Conservation (phyloP, 768 basidiomycete genomes). For the Agaricus subrufescens region DNA sequence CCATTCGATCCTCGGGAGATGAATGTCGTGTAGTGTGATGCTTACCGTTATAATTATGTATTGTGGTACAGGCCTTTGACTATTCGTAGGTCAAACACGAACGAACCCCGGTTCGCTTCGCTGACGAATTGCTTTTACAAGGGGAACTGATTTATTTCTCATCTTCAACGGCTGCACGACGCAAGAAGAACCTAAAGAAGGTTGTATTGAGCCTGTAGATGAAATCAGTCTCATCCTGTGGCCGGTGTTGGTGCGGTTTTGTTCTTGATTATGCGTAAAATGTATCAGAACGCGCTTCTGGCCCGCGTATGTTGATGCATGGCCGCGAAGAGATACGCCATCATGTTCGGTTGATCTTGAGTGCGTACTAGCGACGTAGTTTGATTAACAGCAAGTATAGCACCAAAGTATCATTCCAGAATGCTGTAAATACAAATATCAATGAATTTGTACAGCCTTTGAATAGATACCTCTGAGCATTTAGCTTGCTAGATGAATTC, state of each 20-base stretch:
- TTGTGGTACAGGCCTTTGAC: constrained; percentile 47
- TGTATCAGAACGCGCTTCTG: constrained; percentile 37
- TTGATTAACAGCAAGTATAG: constrained; percentile 46
- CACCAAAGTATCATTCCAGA: constrained; percentile 4
- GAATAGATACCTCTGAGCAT: constrained; percentile 46
- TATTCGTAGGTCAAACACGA: constrained; percentile 47
- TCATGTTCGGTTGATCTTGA: neutral
- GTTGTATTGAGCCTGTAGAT: constrained; percentile 48
- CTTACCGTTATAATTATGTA: constrained; percentile 49
- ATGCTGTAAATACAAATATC: constrained; percentile 25
- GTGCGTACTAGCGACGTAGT: constrained; percentile 46
- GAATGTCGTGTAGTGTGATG: neutral
- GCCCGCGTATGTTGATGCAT: constrained; percentile 55
- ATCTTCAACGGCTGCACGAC: constrained; percentile 31
- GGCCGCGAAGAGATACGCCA: constrained; percentile 28
- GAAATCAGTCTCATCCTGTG: constrained; percentile 42
- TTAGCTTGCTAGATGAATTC: constrained; percentile 23
- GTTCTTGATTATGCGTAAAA: constrained; percentile 33
- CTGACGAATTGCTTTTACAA: constrained; percentile 54
- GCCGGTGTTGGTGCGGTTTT: constrained; percentile 34
- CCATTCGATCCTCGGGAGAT: too few species aligned
- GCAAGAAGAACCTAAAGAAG: constrained; percentile 51
- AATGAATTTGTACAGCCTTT: constrained; percentile 60
- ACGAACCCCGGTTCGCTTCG: constrained; percentile 59
- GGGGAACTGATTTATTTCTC: constrained; percentile 29